A percentile compares a stretch with the other conserved stretches of the same genome.
Evolutionary conservation across 495 filamentous ascomycete genomes (phyloP).

Genomic region (Aspergillus wentii): DNA sequence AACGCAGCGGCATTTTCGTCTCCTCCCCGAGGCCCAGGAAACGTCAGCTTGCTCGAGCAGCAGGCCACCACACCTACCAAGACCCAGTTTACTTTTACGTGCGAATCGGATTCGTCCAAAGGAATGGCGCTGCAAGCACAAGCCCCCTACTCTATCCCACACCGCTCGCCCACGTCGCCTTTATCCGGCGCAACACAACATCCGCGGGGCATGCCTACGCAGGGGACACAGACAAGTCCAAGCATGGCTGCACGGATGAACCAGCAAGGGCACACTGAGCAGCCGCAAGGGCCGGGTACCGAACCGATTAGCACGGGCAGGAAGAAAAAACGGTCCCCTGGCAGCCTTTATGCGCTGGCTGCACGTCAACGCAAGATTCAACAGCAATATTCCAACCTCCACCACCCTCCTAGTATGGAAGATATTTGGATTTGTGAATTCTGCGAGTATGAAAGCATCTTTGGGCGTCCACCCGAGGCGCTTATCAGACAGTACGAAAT

Average conservation of each 20-base stretch:
- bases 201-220: slow-evolving; percentile 43
- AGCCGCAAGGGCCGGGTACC: slow-evolving; percentile 28
- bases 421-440: slow-evolving; percentile 95
- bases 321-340: slow-evolving; percentile 54
- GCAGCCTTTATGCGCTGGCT: slow-evolving; percentile 56
- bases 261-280: slow-evolving; percentile 23
- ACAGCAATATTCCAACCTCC: slow-evolving; percentile 69
- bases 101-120: slow-evolving; percentile 67
- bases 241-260: slow-evolving; percentile 35
- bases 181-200: slow-evolving; percentile 23
- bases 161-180: slow-evolving; percentile 30
- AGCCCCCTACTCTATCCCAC: slow-evolving; percentile 23
- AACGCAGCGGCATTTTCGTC: slow-evolving; percentile 70
- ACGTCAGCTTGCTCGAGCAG: slow-evolving; percentile 71
- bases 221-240: slow-evolving; percentile 60
- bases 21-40: slow-evolving; percentile 59
- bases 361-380: slow-evolving; percentile 64
- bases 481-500: slow-evolving; percentile 90
- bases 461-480: slow-evolving; percentile 74
- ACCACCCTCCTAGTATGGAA: slow-evolving; percentile 66
- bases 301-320: slow-evolving; percentile 34
- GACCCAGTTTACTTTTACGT: slow-evolving; percentile 89
- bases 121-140: slow-evolving; percentile 51
- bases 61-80: slow-evolving; percentile 59
- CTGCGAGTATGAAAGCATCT: slow-evolving; percentile 84